Evolutionary conservation across 2,329 filamentous ascomycete genomes (phyloP).

Genomic region (Cladophialophora exuberans): DNA sequence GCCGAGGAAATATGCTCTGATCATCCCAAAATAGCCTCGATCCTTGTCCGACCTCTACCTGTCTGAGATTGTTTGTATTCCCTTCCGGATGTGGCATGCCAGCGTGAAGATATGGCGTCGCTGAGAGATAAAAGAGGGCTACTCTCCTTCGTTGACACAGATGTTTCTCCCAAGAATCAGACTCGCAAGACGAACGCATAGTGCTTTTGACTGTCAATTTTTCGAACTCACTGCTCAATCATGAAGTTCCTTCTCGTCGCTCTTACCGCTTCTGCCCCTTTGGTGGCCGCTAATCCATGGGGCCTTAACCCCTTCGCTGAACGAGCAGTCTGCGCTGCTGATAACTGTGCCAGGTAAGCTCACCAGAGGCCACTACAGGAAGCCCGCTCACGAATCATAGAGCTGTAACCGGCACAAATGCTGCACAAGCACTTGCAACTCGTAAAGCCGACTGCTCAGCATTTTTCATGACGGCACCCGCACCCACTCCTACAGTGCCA

Average conservation of each 20-base stretch:
- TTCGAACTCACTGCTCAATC: slow-evolving; percentile 1
- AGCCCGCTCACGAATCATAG: no score
- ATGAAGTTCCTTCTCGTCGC: slow-evolving; percentile 18
- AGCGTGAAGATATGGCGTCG: not conserved
- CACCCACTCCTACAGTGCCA: slow-evolving; percentile 18
- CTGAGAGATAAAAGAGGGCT: not conserved
- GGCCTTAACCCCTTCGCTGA: slow-evolving; percentile 8
- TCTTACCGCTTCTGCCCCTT: slow-evolving; percentile 1
- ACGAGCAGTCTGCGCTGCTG: slow-evolving; percentile 17
- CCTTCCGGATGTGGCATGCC: not conserved
- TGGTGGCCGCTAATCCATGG: slow-evolving; percentile 17
- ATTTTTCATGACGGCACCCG: slow-evolving; percentile 18
- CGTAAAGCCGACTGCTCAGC: slow-evolving; percentile 23
- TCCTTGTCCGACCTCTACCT: slow-evolving; percentile 1
- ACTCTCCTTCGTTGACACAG: not conserved
- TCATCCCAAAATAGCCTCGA: not conserved
- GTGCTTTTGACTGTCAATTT: not conserved
- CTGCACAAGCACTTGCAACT: slow-evolving; percentile 14
- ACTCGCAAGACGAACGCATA: not conserved
- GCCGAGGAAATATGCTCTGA: not conserved
- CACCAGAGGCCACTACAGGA: not conserved
- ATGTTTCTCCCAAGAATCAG: not conserved
- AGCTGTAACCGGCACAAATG: slow-evolving; percentile 17
- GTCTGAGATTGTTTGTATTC: slow-evolving; percentile 16
- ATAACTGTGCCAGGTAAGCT: slow-evolving; percentile 23